Evolutionary conservation across 2,329 filamentous ascomycete species (phyloP).

Genomic region (Alternaria brassicae): DNA sequence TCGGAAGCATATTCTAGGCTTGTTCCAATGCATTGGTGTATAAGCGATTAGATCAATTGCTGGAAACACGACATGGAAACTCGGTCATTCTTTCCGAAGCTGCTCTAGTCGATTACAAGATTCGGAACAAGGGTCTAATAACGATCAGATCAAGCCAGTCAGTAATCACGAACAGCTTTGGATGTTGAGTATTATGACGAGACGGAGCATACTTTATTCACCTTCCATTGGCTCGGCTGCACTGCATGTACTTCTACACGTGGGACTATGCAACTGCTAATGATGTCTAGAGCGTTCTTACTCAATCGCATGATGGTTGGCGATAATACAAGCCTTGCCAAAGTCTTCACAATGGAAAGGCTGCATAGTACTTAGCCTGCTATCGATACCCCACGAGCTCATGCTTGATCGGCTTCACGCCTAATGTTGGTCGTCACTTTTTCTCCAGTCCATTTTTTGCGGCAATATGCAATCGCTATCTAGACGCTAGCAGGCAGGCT

Average conservation of each 20-base stretch:
- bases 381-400: constrained; percentile 2
- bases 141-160: neutral
- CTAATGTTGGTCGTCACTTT: neutral
- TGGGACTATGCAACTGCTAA: neutral
- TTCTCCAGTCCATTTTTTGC: neutral
- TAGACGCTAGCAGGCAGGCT: neutral
- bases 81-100: neutral
- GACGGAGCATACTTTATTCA: neutral
- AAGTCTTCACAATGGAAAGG: neutral
- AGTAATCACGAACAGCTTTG: neutral
- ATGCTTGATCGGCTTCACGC: neutral
- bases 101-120: neutral
- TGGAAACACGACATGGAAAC: constrained; percentile 2
- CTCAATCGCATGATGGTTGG: neutral
- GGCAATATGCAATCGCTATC: constrained; percentile 1
- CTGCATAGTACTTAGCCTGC: neutral
- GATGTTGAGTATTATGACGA: neutral
- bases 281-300: neutral
- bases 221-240: neutral
- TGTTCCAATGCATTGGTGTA: constrained; percentile 9
- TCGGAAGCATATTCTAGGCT: constrained; percentile 16
- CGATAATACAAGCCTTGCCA: neutral
- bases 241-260: neutral
- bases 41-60: neutral
- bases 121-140: neutral